These are phyloP conservation scores for Solanum bulbocastanum DNA, from an alignment of 257 asterid species.

Conservation along the genomic window DNA sequence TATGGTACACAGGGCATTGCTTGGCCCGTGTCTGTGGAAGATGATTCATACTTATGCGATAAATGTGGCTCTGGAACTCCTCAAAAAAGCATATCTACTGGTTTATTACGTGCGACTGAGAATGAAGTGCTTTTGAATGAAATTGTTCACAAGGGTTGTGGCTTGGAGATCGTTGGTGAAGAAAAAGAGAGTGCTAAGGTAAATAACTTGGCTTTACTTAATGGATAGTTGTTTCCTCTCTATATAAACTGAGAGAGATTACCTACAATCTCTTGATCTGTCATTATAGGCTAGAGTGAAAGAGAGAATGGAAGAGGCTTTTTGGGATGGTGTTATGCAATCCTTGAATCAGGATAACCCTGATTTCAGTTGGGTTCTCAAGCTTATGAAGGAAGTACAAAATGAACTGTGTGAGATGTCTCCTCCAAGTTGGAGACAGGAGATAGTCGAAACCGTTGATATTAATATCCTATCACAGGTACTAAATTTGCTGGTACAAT, in stretches of 20 bases:
- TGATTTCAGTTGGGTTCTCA: conserved; percentile 10
- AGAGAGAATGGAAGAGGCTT: conserved; percentile 16
- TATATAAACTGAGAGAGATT: background rate
- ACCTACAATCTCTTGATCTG: background rate
- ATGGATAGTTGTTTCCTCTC: background rate
- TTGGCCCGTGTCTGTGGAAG: background rate
- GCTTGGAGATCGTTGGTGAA: background rate
- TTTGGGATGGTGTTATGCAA: conserved; percentile 17
- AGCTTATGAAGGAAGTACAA: conserved; percentile 9
- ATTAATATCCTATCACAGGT: conserved; percentile 12
- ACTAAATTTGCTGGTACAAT: background rate
- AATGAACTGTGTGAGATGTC: conserved; percentile 15
- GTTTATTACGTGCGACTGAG: background rate
- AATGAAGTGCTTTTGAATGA: conserved; percentile 15
- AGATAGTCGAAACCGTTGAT: conserved; percentile 7
- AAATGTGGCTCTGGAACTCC: background rate
- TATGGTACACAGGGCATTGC: background rate
- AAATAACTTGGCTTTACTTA: background rate
- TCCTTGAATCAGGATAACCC: conserved; percentile 11
- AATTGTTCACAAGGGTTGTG: conserved; percentile 6
- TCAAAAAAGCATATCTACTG: background rate
- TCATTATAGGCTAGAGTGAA: conserved; percentile 7
- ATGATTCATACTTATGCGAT: background rate
- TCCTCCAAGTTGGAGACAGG: conserved; percentile 16
- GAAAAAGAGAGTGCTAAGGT: background rate